Conservation (phyloP, 2,329 filamentous ascomycete species). For the Penicillium olsonii region DNA sequence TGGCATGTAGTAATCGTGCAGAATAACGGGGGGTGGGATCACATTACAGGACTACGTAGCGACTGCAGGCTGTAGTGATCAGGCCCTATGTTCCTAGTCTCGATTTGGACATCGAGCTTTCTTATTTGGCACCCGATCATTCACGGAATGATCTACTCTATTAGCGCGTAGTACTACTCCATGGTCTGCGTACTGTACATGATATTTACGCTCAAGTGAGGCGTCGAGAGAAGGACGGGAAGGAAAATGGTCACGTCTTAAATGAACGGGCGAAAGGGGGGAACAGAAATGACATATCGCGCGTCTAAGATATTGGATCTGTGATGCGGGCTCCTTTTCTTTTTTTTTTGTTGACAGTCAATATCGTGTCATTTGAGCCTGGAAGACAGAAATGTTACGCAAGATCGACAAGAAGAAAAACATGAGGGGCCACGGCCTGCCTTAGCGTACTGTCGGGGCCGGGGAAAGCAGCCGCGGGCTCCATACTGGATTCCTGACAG, state of each 20-base stretch:
- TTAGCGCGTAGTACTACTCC: not conserved
- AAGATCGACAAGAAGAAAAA: not conserved
- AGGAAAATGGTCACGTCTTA: too few species aligned
- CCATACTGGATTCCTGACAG: not conserved
- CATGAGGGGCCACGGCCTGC: not conserved
- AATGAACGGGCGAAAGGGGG: not conserved
- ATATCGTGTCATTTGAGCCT: not conserved
- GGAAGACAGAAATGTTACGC: not conserved
- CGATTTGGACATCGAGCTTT: not conserved
- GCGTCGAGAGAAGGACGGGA: not conserved
- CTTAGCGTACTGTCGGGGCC: not conserved
- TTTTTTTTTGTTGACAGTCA: not conserved
- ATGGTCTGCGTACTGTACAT: too few species aligned
- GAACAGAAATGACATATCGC: constrained; percentile 1
- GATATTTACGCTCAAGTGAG: not conserved
- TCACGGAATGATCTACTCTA: not conserved
- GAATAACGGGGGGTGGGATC: not conserved
- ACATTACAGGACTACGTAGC: not conserved
- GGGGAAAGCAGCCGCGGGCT: not conserved
- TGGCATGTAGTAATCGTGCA: too few species aligned
- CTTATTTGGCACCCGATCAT: not conserved
- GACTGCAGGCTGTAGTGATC: not conserved
- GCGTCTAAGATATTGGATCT: not conserved
- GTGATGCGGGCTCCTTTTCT: not conserved
- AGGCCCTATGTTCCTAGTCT: not conserved